phyloP scores from a whole-genome alignment of 305 asterid genomes.

The Fraxinus paxiana region DNA sequence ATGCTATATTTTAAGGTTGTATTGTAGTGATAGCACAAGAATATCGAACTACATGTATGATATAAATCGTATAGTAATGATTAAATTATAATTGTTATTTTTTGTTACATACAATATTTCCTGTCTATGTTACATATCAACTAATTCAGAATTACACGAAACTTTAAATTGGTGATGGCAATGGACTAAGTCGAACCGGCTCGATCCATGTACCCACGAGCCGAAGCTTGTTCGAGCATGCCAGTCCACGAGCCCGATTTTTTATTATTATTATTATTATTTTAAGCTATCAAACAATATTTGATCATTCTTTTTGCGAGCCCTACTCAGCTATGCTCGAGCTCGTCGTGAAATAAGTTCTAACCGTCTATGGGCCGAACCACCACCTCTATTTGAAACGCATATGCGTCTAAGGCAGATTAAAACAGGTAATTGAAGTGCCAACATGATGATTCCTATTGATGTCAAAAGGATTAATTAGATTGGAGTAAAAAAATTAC shows the following conservation, averaged over 20 bases:
- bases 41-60: background rate
- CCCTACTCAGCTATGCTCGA: too few species aligned
- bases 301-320: too few species aligned
- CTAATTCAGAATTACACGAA: too few species aligned
- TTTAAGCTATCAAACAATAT: too few species aligned
- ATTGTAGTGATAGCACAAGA: background rate
- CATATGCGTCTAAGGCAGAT: background rate
- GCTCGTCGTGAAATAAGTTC: too few species aligned
- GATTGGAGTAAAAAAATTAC: background rate
- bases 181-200: too few species aligned
- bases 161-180: background rate
- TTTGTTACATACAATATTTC: background rate
- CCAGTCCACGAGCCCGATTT: too few species aligned
- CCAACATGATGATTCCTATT: background rate
- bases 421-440: background rate
- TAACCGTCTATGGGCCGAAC: too few species aligned
- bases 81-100: background rate
- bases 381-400: too few species aligned
- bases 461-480: background rate
- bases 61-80: background rate
- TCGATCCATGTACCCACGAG: too few species aligned
- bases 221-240: too few species aligned
- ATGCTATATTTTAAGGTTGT: background rate
- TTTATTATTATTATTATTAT: too few species aligned
- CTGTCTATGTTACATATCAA: background rate